These are phyloP conservation scores for Basipetospora chlamydospora DNA, from an alignment of 2,329 filamentous ascomycete species.

Conservation along the genomic window DNA sequence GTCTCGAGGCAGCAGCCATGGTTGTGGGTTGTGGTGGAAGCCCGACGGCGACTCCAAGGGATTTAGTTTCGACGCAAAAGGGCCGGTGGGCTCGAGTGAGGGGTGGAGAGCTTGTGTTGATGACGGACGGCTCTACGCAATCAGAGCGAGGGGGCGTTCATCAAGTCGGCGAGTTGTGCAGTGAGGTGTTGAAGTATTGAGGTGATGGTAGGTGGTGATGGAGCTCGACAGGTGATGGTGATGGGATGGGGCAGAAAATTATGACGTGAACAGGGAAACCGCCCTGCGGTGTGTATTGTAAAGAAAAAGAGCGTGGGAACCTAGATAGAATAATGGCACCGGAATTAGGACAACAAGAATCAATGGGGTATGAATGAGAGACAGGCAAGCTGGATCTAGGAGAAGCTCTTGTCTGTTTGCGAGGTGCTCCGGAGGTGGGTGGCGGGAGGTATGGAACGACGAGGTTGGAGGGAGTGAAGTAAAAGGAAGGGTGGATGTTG, in stretches of 20 bases:
- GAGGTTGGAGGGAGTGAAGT: too few relatives aligned
- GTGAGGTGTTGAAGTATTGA: too few relatives aligned
- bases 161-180: constrained; percentile 5
- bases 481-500: too few relatives aligned
- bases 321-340: neutral
- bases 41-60: neutral
- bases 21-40: constrained; percentile 4
- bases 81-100: constrained; percentile 9
- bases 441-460: too few relatives aligned
- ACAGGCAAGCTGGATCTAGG: too few relatives aligned
- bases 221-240: constrained; percentile 1
- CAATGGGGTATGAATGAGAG: constrained; percentile 8
- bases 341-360: too few relatives aligned
- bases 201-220: too few relatives aligned
- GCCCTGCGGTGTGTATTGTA: constrained; percentile 12
- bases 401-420: too few relatives aligned
- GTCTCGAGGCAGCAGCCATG: constrained; percentile 39
- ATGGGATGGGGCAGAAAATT: constrained; percentile 6
- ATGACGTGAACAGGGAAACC: constrained; percentile 13
- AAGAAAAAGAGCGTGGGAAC: neutral
- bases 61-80: constrained; percentile 6
- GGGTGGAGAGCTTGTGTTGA: constrained; percentile 5
- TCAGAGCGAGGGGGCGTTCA: constrained; percentile 5
- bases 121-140: constrained; percentile 3
- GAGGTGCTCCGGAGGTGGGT: too few relatives aligned